Base-by-base conservation (phyloP, 179 eudicot species). In the Camellia oleifera region DNA sequence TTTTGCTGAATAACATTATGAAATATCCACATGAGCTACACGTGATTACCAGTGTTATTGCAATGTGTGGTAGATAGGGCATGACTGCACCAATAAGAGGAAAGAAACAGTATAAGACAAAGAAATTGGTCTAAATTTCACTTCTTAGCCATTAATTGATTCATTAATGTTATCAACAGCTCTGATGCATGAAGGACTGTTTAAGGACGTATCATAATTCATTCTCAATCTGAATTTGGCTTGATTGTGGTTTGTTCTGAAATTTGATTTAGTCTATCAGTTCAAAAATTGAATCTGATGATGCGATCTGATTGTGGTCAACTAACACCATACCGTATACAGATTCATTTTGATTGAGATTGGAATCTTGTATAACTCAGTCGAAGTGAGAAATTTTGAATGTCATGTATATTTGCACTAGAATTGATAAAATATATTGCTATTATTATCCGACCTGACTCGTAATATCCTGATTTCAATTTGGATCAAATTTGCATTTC, bases 151-250 rank as follows among this genome's bases (percentile, higher is more conserved):
- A 3, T 70, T 40, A 12, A 0, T 44, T 40, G 18, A 32, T 57
- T 48, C 12, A 70, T 70, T 8, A 4, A 48, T 45, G 12, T 54
- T 54, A 17, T 70, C 13, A 23, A 66, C 8, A 14, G 69, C 69
- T 66, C 2, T 70, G 74, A 17, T 46, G 57, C 74, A n/a, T 46
- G 74, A 48, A 72, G 17, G 18, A 20, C 11, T 48, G 60, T 72
- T 48, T 48, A 20, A 18, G 40, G 15, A 68, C 44, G 48, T 26
- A 26, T 74, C 64, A 17, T 70, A 9, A n/a, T 62, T 5, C n/a
- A 14, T 14, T n/a, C 18, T 40, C 71, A 67, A 67, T 67, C 71
- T 4, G 71, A 40, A 40, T 67, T 46, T 69, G 73, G 73, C 74
- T 70, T 18, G 52, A 45, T 17, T 69, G 15, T 15, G 73, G 45